phyloP scores from a whole-genome alignment of 192 early-diverging fungal genomes.

The Glomus cerebriforme region DNA sequence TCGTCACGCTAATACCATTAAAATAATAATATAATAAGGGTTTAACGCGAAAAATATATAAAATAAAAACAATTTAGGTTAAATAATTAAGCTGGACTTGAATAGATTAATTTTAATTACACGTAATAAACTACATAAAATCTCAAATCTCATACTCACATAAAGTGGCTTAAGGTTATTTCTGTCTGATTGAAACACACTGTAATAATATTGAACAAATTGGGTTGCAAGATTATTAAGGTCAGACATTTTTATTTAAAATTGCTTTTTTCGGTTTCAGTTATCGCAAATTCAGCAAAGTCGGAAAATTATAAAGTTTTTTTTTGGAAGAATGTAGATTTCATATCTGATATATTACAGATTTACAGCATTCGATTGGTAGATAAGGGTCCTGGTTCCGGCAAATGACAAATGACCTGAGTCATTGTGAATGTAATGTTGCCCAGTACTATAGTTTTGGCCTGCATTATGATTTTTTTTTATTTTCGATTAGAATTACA shows the following conservation, averaged over 20 bases:
- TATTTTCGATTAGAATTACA: no score
- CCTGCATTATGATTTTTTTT: no score
- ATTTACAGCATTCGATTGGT: background rate
- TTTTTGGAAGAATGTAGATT: background rate
- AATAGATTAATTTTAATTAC: background rate
- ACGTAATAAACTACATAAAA: background rate
- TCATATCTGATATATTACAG: background rate
- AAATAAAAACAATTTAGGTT: constrained; percentile 20
- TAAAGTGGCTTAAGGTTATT: constrained; percentile 68
- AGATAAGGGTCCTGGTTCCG: background rate
- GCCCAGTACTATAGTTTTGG: no score
- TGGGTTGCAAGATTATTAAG: constrained; percentile 52
- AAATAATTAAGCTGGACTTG: background rate
- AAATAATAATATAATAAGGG: background rate
- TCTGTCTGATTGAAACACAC: constrained; percentile 75
- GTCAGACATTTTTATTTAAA: background rate
- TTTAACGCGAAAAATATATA: background rate
- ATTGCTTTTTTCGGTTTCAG: background rate
- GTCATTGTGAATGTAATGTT: no score
- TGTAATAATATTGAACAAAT: constrained; percentile 87
- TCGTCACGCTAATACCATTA: constrained; percentile 56
- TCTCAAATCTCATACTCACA: constrained; percentile 55
- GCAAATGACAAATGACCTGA: no score
- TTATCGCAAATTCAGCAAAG: background rate
- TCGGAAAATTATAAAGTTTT: background rate